A percentile compares a stretch with the other conserved stretches of the same genome.
These are phyloP conservation scores for Catharanthus roseus DNA, from an alignment of 257 asterid species.

Conservation along the genomic window DNA sequence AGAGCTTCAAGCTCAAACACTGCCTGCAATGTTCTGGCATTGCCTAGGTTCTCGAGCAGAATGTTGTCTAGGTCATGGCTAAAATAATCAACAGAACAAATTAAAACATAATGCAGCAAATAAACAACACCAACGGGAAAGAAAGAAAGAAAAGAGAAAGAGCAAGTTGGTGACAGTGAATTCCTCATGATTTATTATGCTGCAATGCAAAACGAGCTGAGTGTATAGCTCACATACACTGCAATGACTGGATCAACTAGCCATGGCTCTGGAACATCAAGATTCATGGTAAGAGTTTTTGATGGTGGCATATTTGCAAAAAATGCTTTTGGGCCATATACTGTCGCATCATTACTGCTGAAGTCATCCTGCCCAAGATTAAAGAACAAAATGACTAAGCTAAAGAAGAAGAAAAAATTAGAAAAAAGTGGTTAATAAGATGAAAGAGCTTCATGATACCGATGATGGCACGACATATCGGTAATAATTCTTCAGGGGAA, in stretches of 20 bases:
- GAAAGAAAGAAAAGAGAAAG: neutral
- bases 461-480: conserved; percentile 93
- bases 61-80: conserved; percentile 98
- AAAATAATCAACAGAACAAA: conserved; percentile 7
- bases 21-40: conserved; percentile 87
- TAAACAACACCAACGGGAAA: neutral
- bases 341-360: conserved; percentile 60
- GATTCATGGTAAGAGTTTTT: conserved; percentile 97
- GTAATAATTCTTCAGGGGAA: conserved; percentile 96
- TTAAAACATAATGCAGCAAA: neutral
- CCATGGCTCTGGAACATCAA: conserved; percentile 99
- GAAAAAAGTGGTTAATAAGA: conserved; percentile 19
- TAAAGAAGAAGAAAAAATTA: conserved; percentile 8
- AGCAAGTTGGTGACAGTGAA: neutral
- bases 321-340: conserved; percentile 89
- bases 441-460: conserved; percentile 44
- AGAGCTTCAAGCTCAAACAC: conserved; percentile 97
- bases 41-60: conserved; percentile 90
- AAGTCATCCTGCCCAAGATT: conserved; percentile 76
- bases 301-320: conserved; percentile 95
- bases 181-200: neutral
- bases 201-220: neutral
- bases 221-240: conserved; percentile 66
- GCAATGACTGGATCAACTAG: conserved; percentile 94
- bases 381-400: conserved; percentile 24